Evolutionary conservation across 2,329 filamentous ascomycete genomes (phyloP), one percentile per base, ranked within the genome.

Genomic region (Rhexocercosporidium sp.): DNA sequence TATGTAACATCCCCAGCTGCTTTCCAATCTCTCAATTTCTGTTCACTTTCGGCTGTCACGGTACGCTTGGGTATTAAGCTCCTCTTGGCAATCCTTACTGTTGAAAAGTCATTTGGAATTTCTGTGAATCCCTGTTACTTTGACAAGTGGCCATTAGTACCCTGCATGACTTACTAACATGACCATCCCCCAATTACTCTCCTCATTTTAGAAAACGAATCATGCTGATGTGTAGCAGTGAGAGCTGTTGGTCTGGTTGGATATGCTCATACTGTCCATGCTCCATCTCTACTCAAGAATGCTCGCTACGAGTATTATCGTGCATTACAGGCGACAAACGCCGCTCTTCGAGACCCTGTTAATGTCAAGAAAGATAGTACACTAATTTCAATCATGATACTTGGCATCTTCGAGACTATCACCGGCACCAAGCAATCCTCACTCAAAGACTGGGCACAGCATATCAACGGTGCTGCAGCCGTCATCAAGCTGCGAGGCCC

Each of bases 321-420:
- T 20, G 85, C 85, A 3, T 79, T 87, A 1, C 78, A 79, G n/a
- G 73, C 85, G 57, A 85, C 82, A 8, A 86, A 86, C 61, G 74
- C 77, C 20, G 84, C 85, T 1, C 78, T 88, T n/a, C 76, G 78
- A 54, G 76, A 83, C 62, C 81, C 84, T 0, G 71, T 68, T 16
- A 79, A 83, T 64, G 82, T 81, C 5, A 77, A 82, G 70, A 84
- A 84, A 70, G 85, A 88, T 69, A 83, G 79, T 49, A 87, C 85
- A 0, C 82, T 88, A 78, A 79, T 87, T 9, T 81, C 83, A 0
- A 82, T 87, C 18, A 79, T 87, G 56, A 82, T 88, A 54, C 79
- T 88, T 6, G 82, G 84, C 51, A 82, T 85, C 4, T 88, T 84
- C 62, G 85, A 87, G 74, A 84, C 83, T 71, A 79, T 87, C 67